These are phyloP conservation scores for Aspergillus sp. DNA, from an alignment of 2,329 filamentous ascomycete genomes.

Conservation along the genomic window DNA sequence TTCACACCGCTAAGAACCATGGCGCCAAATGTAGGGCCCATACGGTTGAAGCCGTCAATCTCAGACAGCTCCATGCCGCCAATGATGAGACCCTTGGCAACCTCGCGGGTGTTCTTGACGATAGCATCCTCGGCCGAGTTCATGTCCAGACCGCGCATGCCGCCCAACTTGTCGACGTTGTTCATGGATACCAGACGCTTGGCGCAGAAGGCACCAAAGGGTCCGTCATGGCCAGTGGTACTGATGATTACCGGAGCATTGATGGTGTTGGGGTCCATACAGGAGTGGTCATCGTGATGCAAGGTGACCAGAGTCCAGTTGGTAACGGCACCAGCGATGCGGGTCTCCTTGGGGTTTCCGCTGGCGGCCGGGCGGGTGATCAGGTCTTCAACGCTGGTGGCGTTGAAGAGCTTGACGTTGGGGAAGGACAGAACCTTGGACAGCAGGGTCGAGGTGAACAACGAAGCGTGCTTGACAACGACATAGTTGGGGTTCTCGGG, in stretches of 20 bases:
- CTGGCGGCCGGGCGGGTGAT: conserved; percentile 64
- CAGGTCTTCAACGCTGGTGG: conserved; percentile 83
- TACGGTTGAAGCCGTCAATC: conserved; percentile 83
- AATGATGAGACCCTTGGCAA: conserved; percentile 82
- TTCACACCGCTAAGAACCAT: conserved; percentile 86
- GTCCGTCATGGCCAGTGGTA: conserved; percentile 85
- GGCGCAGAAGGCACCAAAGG: conserved; percentile 83
- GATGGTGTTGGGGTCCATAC: conserved; percentile 98
- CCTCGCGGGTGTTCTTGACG: conserved; percentile 82
- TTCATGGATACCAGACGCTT: conserved; percentile 89
- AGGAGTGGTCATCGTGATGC: conserved; percentile 82
- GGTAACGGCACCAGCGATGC: conserved; percentile 82
- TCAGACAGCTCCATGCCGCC: conserved; percentile 92
- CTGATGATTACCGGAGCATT: conserved; percentile 83
- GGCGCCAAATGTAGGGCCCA: conserved; percentile 83
- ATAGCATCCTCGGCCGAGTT: conserved; percentile 86
- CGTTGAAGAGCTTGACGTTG: conserved; percentile 96
- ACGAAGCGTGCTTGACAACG: conserved; percentile 86
- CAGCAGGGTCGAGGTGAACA: conserved; percentile 84
- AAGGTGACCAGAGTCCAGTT: conserved; percentile 92
- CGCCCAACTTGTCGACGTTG: conserved; percentile 72
- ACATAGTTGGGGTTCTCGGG: conserved; percentile 80
- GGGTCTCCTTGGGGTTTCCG: conserved; percentile 48
- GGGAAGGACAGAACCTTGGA: conserved; percentile 76
- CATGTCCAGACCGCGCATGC: conserved; percentile 94